A percentile compares a stretch with the other conserved stretches of the same genome.
Evolutionary conservation across 495 filamentous ascomycete species (phyloP).

Genomic region (Aspergillus bertholletiae): DNA sequence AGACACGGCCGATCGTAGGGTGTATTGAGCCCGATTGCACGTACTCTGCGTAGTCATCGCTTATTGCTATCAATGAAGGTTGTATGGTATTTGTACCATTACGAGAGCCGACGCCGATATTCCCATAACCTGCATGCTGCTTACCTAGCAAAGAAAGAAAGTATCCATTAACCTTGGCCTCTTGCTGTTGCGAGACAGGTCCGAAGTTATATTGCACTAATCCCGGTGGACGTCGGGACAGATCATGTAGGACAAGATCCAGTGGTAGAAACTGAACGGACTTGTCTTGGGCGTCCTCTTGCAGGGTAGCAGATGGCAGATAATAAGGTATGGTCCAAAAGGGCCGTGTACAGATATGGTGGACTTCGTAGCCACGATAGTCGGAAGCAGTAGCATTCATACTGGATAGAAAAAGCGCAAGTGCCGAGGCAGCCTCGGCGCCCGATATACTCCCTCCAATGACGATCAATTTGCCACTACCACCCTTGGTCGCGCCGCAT

Average conservation of each 20-base stretch:
- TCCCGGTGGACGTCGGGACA: constrained; percentile 53
- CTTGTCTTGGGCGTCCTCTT: constrained; percentile 14
- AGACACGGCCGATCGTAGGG: constrained; percentile 30
- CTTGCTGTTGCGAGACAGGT: constrained; percentile 51
- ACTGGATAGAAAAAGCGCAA: constrained; percentile 64
- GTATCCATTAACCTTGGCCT: constrained; percentile 47
- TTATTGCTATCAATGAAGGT: constrained; percentile 65
- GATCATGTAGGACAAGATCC: constrained; percentile 74
- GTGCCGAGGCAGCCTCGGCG: constrained; percentile 67
- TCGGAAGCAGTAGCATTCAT: constrained; percentile 39
- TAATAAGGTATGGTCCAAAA: constrained; percentile 71
- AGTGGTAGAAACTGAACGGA: constrained; percentile 63
- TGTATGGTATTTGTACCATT: constrained; percentile 22
- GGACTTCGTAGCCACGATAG: constrained; percentile 44
- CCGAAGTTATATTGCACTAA: constrained; percentile 57
- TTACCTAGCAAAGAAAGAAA: constrained; percentile 56
- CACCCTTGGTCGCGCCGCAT: not conserved
- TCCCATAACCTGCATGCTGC: constrained; percentile 48
- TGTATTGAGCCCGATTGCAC: constrained; percentile 62
- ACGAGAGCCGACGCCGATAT: constrained; percentile 4
- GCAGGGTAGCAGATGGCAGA: constrained; percentile 37
- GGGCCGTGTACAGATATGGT: constrained; percentile 67
- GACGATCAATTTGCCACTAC: constrained; percentile 63
- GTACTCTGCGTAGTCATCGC: constrained; percentile 68
- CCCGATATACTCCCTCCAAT: constrained; percentile 85